Evolutionary conservation across 768 basidiomycete species (phyloP).

Genomic region (Kwoniella pini): DNA sequence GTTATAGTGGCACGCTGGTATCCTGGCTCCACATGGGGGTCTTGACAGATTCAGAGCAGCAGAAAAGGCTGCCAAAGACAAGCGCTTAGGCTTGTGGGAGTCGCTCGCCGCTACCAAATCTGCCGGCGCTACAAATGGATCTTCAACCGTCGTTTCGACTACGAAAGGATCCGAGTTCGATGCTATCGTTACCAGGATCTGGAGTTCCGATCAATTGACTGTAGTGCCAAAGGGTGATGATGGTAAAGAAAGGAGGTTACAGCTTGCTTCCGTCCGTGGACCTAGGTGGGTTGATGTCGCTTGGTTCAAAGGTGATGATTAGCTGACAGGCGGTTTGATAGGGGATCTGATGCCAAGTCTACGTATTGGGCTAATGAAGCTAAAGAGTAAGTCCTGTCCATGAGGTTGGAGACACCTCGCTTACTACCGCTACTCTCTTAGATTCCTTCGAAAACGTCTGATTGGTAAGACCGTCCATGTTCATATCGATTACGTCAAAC

Average conservation of each 20-base stretch:
- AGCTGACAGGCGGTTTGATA: slow-evolving; percentile 51
- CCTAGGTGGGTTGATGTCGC: slow-evolving; percentile 67
- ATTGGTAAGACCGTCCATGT: slow-evolving; percentile 65
- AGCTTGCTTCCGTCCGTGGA: slow-evolving; percentile 83
- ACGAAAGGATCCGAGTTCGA: slow-evolving; percentile 63
- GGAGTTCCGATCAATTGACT: slow-evolving; percentile 89
- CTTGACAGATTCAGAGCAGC: slow-evolving; percentile 86
- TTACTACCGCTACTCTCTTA: slow-evolving; percentile 8
- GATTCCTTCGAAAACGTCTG: slow-evolving; percentile 81
- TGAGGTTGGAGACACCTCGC: neutral
- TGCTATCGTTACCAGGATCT: slow-evolving; percentile 77
- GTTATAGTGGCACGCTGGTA: slow-evolving; percentile 82
- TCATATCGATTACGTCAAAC: slow-evolving; percentile 80
- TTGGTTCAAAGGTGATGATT: no score
- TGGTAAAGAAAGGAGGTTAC: slow-evolving; percentile 75
- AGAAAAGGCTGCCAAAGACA: slow-evolving; percentile 66
- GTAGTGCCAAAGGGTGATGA: slow-evolving; percentile 67
- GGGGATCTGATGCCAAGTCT: slow-evolving; percentile 81
- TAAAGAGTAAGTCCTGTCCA: slow-evolving; percentile 60
- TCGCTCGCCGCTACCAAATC: slow-evolving; percentile 46
- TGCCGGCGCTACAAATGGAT: slow-evolving; percentile 26
- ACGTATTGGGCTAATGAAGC: slow-evolving; percentile 88
- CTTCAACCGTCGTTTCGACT: slow-evolving; percentile 19
- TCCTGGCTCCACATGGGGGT: slow-evolving; percentile 77
- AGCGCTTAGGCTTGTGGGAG: slow-evolving; percentile 57